Base-by-base conservation (phyloP, 129 eudicot genomes). In the Tagetes patula region DNA sequence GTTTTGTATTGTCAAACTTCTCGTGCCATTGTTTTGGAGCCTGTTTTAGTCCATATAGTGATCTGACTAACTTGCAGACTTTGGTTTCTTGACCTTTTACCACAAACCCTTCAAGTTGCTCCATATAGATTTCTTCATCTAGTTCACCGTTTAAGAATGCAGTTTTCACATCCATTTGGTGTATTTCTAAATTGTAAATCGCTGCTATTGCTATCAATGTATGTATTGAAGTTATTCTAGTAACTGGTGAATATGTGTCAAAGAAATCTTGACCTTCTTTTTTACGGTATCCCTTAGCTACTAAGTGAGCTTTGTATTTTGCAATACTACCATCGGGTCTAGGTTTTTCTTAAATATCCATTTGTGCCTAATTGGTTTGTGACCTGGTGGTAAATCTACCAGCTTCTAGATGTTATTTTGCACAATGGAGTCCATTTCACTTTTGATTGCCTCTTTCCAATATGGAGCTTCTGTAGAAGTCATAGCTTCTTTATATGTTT, bases 111-210 rank as follows among this genome's bases (percentile, higher is more conserved):
- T 50, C 32, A 50, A 1, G 58, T 2, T 50, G 31, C 3, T 14
- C 6, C 32, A 50, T 50, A 50, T 50, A 50, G 27, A 50, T 50
- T 14, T n/a, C 58, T 50, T 50, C 31, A 5, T 50, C 58, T 4
- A n/a, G n/a, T 50, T 50, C 53, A 47, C 53, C n/a, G 27, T 30
- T 55, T 6, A 55, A 27, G 10, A 55, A 55, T 8, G 12, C 13
- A 55, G 58, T 55, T 27, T 55, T 55, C 37, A 55, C 12, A 55
- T 55, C 37, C 62, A 55, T 55, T 55, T 55, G 62, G 3, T 55
- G 36, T 55, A 55, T 55, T 30, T 55, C 11, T 3, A 7, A 1
- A 30, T 55, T 30, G 12, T 55, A 4, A 55, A 55, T 55, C 1
- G 12, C 11, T 1, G 36, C 4, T 55, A 55, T 55, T 14, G 37